These are phyloP conservation scores for Echeveria elegans DNA, from an alignment of 164 flowering plant genomes.

Conservation along the genomic window DNA sequence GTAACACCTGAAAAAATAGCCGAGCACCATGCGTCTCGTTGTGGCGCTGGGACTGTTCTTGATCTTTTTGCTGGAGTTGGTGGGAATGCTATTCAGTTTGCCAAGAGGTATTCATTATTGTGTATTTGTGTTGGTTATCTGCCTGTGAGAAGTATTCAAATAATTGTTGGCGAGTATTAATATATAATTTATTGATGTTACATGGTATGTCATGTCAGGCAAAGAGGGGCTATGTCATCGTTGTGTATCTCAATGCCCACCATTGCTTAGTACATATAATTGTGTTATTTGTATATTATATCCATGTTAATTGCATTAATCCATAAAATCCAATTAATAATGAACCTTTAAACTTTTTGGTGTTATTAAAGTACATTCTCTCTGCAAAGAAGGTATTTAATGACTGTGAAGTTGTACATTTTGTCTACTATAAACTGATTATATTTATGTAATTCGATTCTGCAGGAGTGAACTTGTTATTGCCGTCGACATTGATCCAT, in stretches of 20 bases:
- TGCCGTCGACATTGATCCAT: conserved; percentile 87
- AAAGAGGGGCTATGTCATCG: too few species aligned
- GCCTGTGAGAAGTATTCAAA: background rate
- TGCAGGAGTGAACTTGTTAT: conserved; percentile 64
- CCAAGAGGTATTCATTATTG: conserved; percentile 57
- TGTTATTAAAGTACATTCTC: background rate
- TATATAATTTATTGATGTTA: too few species aligned
- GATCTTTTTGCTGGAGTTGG: conserved; percentile 95
- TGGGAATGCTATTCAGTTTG: conserved; percentile 94
- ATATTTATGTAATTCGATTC: background rate
- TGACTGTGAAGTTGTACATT: background rate
- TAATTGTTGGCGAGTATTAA: conserved; percentile 4
- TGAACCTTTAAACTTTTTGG: too few species aligned
- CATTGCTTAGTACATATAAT: too few species aligned
- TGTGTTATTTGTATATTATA: too few species aligned
- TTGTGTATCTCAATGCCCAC: too few species aligned
- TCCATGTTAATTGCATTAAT: too few species aligned
- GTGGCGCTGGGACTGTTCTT: conserved; percentile 47
- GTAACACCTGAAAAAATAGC: conserved; percentile 87
- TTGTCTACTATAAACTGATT: conserved; percentile 7
- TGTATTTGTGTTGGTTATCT: background rate
- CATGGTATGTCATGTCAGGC: too few species aligned
- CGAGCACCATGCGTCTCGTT: conserved; percentile 75
- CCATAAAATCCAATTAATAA: background rate
- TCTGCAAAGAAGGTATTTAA: background rate